phyloP scores from a whole-genome alignment of 2,329 filamentous ascomycete species.

The Elsinoe fawcettii region DNA sequence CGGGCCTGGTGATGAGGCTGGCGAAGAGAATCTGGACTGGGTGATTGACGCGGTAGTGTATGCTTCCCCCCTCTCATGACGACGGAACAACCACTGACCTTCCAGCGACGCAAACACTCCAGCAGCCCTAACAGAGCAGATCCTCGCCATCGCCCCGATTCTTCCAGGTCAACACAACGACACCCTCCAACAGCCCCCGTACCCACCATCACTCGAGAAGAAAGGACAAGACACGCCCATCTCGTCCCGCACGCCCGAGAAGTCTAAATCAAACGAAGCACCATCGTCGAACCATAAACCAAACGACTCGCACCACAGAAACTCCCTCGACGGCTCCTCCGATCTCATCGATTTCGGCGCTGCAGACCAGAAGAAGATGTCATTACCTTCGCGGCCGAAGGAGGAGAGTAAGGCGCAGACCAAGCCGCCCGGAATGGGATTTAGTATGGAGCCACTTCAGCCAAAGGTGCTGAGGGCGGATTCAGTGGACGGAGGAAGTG shows the following conservation, averaged over 20 bases:
- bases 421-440: slow-evolving; percentile 13
- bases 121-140: slow-evolving; percentile 63
- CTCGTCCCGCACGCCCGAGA: slow-evolving; percentile 13
- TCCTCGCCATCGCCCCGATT: slow-evolving; percentile 78
- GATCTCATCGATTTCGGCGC: slow-evolving; percentile 16
- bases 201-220: slow-evolving; percentile 12
- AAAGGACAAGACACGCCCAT: slow-evolving; percentile 7
- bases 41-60: slow-evolving; percentile 84
- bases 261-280: slow-evolving; percentile 6
- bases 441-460: slow-evolving; percentile 18
- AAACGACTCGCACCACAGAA: slow-evolving; percentile 6
- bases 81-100: slow-evolving; percentile 19
- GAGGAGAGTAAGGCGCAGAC: slow-evolving; percentile 13
- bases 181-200: slow-evolving; percentile 44
- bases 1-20: slow-evolving; percentile 54
- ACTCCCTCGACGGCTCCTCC: not conserved
- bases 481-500: slow-evolving; percentile 36
- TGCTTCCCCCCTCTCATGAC: slow-evolving; percentile 26
- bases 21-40: slow-evolving; percentile 88
- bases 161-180: slow-evolving; percentile 64
- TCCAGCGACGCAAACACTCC: slow-evolving; percentile 56
- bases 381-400: slow-evolving; percentile 18
- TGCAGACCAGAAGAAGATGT: slow-evolving; percentile 12
- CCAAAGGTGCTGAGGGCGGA: slow-evolving; percentile 30
- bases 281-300: not conserved